Evolutionary conservation across 805 yeast species (phyloP), one percentile per base, ranked within the genome.

Genomic region (Candida sithepensis): DNA sequence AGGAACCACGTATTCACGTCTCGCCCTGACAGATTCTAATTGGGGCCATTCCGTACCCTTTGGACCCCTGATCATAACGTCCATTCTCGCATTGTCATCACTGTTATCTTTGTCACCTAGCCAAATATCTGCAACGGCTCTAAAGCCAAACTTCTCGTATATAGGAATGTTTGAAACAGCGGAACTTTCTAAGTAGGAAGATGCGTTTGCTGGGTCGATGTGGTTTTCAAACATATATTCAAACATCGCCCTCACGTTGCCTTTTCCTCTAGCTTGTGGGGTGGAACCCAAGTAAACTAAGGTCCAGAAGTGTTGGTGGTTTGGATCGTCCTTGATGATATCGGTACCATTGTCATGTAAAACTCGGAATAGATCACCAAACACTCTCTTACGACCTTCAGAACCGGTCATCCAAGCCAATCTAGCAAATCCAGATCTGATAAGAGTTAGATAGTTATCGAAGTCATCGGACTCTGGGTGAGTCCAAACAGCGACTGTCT

Each of bases 401-500:
- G 70, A 64, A 36, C 77, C 80, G 34, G 73, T 65, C 48, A 71
- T 53, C 64, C 78, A 71, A 63, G 81, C 80, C 32, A 79, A 66
- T 56, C 70, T 66, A 24, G 73, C 75, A 63, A 73, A 79, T 5
- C 83, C 84, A 8, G 82, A 67, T 52, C 75, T 70, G 66, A 78
- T 70, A 52, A 79, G 60, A 20, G 74, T 75, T 37, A 71, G 52
- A 57, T 73, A 75, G 42, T 72, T 66, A 43, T 78, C 79, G 41
- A 76, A 58, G 2, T 75, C 74, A 9, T 66, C 70, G 22, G 64
- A 53, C 12, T 68, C 71, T 4, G 84, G 83, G 24, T 65, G 66
- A 12, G 78, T 66, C 82, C 82, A 79, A 21, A 78, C 59, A 5
- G 79, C 74, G 28, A 79, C 83, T 7, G 82, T 73, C 64, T 79